phyloP scores from a whole-genome alignment of 2,329 filamentous ascomycete genomes.

The Monosporascus cannonballus region DNA sequence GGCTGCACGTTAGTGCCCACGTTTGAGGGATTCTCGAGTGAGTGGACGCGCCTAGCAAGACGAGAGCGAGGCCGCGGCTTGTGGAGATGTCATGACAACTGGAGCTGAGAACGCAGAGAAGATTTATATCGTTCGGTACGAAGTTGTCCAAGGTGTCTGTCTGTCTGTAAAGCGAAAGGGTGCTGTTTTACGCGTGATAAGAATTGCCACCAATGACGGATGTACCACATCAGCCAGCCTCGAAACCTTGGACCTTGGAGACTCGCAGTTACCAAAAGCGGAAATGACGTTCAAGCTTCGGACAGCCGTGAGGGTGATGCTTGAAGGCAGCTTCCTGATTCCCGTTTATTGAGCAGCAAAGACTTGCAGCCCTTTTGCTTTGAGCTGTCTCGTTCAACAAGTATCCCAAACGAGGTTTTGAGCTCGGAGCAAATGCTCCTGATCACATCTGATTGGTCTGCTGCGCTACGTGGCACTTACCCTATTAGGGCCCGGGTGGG shows the following conservation, averaged over 20 bases:
- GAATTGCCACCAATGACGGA: neutral
- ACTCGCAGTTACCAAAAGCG: neutral
- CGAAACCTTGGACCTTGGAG: neutral
- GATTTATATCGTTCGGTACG: neutral
- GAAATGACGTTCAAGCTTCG: neutral
- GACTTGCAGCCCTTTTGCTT: neutral
- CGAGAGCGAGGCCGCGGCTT: neutral
- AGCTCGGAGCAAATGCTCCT: slow-evolving; percentile 3
- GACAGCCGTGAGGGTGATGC: neutral
- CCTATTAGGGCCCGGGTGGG: neutral
- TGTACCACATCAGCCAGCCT: neutral
- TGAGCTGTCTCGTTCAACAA: neutral
- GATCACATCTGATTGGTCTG: neutral
- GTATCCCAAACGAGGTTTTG: neutral
- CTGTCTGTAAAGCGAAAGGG: neutral
- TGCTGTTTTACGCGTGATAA: neutral
- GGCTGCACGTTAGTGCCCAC: neutral
- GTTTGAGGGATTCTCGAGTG: neutral
- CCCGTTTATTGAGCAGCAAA: neutral
- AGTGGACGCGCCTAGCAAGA: neutral
- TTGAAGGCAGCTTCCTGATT: neutral
- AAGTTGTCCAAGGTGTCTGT: neutral
- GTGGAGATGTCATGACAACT: neutral
- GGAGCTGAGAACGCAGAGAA: neutral
- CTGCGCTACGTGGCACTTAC: neutral